Evolutionary conservation across 1,139 yeast genomes (phyloP), one percentile per base, ranked within the genome.

Genomic region (Magnusiomyces suaveolens): DNA sequence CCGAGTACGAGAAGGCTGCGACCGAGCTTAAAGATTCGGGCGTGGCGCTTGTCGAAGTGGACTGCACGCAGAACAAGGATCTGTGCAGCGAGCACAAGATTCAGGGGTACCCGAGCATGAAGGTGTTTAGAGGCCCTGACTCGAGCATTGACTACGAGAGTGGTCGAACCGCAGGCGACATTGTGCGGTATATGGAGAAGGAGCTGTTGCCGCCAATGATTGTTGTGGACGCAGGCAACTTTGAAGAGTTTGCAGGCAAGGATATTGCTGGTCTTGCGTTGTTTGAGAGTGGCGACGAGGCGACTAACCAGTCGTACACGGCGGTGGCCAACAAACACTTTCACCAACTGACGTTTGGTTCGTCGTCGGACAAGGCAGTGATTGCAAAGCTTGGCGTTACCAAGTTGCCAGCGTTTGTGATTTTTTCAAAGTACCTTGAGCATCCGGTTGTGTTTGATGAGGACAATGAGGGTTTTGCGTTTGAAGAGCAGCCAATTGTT

Each of bases 41-140:
- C 58, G 84, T 90, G 70, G 80, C 83, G 62, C 77, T 92, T 65
- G 97, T 92, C 56, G 96, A 92, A 75, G 76, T 92, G 62, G 97
- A 92, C 75, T 92, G 98, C 78, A 85, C 92, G 48, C 90, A 81
- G 66, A 87, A 92, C 66, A 82, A 81, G 69, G 86, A 81, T 36
- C 78, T 94, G 61, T 92, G 98, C 73, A 75, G 77, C 64, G 77
- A 80, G 55, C 83, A 79, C 62, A 88, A 81, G 55, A 79, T 92
- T 64, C 81, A 78, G 72, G 98, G 98, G 52, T 92, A 87, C 76
- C 98, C 98, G 64, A 85, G 96, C 36, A 75, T 92, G 72, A 87
- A 87, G 74, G 80, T 92, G 49, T 84, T 87, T 76, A 84, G 86
- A 69, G 87, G 89, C 59, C 69, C 73, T 51, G 77, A 75, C 52